Evolutionary conservation across 768 basidiomycete species (phyloP).

Genomic region (Mycena epipterygia): DNA sequence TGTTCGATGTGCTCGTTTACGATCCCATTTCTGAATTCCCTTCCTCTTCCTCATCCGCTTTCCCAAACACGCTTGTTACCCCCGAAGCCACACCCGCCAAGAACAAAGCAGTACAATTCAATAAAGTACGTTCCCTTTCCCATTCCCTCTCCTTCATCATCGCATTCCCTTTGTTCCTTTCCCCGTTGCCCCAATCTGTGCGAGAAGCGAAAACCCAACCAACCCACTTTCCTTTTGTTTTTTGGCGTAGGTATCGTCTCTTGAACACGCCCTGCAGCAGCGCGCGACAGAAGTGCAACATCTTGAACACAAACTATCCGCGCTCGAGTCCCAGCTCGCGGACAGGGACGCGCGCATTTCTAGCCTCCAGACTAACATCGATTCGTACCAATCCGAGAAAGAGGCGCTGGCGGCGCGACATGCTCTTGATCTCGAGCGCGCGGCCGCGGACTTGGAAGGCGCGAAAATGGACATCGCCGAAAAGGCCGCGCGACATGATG

Average conservation of each 20-base stretch:
- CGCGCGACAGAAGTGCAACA: conserved; percentile 32
- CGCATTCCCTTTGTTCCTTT: not conserved
- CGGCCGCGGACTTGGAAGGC: conserved; percentile 36
- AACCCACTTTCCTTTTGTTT: not conserved
- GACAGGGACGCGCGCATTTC: conserved; percentile 44
- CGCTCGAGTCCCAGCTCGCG: conserved; percentile 39
- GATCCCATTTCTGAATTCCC: conserved; percentile 3
- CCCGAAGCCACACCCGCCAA: conserved; percentile 31
- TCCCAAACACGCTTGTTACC: conserved; percentile 13
- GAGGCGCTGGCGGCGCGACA: conserved; percentile 23
- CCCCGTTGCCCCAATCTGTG: not conserved
- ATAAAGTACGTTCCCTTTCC: conserved; percentile 17
- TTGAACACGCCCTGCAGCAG: conserved; percentile 38
- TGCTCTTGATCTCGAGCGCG: conserved; percentile 33
- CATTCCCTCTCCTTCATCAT: too few species aligned
- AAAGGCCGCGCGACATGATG: conserved; percentile 22
- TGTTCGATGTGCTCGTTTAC: conserved; percentile 18
- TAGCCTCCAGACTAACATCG: conserved; percentile 38
- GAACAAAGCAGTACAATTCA: not conserved
- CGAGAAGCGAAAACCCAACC: too few species aligned
- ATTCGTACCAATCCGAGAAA: conserved; percentile 36
- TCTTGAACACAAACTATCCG: conserved; percentile 38
- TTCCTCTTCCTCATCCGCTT: not conserved
- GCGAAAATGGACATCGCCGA: conserved; percentile 27
- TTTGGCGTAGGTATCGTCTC: conserved; percentile 29